Percentiles rank a stretch among this genome's conserved stretches.
These are phyloP conservation scores for Cercospora sp. DNA, from an alignment of 2,329 filamentous ascomycete genomes.

Conservation along the genomic window DNA sequence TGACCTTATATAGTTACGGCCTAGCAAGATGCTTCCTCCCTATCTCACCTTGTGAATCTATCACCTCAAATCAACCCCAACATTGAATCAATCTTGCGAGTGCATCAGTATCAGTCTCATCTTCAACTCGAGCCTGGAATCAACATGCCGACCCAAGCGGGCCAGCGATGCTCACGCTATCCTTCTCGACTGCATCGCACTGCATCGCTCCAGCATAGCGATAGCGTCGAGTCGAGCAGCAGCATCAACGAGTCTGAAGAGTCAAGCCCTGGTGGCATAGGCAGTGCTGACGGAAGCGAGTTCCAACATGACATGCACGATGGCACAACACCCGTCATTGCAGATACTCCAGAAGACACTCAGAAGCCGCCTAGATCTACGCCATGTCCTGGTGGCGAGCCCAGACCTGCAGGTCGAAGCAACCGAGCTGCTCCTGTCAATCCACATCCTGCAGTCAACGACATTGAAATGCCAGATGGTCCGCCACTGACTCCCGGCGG, in stretches of 20 bases:
- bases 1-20: background rate
- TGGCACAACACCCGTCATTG: conserved; percentile 1
- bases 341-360: background rate
- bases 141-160: conserved; percentile 5
- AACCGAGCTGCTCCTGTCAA: background rate
- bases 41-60: background rate
- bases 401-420: background rate
- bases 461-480: conserved; percentile 1
- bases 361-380: background rate
- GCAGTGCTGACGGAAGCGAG: background rate
- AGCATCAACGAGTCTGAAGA: background rate
- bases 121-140: no score
- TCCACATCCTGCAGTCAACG: background rate
- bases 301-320: background rate
- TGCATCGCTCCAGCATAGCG: background rate
- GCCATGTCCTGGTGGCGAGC: background rate
- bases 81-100: background rate
- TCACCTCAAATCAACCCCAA: background rate
- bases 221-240: conserved; percentile 4
- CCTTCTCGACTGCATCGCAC: conserved; percentile 6
- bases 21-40: background rate
- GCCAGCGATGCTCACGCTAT: background rate
- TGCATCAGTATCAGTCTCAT: background rate
- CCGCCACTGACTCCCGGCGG: background rate
- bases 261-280: background rate